Base-by-base conservation (phyloP, 2,329 filamentous ascomycete species). In the Diaporthe ampelina region DNA sequence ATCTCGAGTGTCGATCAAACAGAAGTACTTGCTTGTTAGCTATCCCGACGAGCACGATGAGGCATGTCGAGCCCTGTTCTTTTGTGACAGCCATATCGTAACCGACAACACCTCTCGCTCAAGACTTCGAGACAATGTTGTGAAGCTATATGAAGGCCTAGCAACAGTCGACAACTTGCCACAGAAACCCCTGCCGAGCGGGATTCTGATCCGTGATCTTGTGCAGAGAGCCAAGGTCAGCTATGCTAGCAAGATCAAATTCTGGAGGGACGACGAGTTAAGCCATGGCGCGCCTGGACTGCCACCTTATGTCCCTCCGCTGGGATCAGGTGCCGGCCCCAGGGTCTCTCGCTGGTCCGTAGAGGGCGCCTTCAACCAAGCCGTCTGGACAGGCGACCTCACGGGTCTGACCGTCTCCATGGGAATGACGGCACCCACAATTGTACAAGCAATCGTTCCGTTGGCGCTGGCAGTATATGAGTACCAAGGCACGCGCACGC, bases 351-450 rank as follows among this genome's bases (percentile, higher is more conserved):
- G 61, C 19, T 50, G 43, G 61, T 65, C 61, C 11, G 10, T 65
- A 15, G 19, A 65, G 26, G 4, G 9, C 11, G 43, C 29, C 43
- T 40, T 40, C 32, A 48, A 40, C 69, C 56, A 57, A 6, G 8
- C 15, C 43, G 19, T n/a, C n/a, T 71, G 69, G 69, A 71, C 29
- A 26, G 69, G 69, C n/a, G 69, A 71, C 9, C 56, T 71, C 69
- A 52, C 26, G 11, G 69, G 69, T 17, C 56, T 71, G 10, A 50
- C 69, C 13, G n/a, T 71, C 43, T 15, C 48, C 6, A 37, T 61
- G 43, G 69, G 43, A 1, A 61, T 71, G 69, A 61, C 69, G 0
- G 56, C 69, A 10, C 69, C 69, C 11, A 71, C 43, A 5, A 10
- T 61, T 8, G 19, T 71, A 21, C 69, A 71, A 10, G 10, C 29